These are phyloP conservation scores for Leccinum fibrillosum DNA, from an alignment of 768 basidiomycete genomes.

Conservation along the genomic window DNA sequence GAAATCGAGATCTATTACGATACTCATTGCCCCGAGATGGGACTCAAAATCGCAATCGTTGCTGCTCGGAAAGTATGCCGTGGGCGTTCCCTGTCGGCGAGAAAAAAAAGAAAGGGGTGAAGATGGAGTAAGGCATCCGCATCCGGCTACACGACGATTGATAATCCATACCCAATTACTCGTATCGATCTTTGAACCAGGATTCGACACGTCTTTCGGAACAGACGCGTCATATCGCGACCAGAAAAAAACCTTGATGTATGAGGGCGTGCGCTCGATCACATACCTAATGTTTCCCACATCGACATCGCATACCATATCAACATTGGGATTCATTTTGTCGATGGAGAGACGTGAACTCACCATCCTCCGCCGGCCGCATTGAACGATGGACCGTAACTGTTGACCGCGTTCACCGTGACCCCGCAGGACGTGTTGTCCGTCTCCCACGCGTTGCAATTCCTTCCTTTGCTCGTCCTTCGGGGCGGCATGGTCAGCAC, in stretches of 20 bases:
- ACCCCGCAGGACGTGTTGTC: constrained; percentile 34
- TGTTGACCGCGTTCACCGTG: constrained; percentile 16
- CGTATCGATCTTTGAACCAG: constrained; percentile 15
- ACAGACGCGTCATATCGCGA: constrained; percentile 27
- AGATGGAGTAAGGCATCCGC: background rate
- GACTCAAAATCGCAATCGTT: constrained; percentile 53
- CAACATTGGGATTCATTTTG: background rate
- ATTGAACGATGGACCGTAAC: constrained; percentile 37
- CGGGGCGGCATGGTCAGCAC: background rate
- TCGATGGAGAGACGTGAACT: background rate
- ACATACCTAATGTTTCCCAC: constrained; percentile 32
- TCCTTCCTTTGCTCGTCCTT: constrained; percentile 21
- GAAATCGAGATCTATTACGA: constrained; percentile 53
- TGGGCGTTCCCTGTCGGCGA: constrained; percentile 48
- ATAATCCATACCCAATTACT: constrained; percentile 22
- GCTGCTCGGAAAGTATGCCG: constrained; percentile 56
- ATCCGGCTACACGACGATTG: background rate
- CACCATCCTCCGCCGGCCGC: constrained; percentile 36
- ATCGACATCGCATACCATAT: background rate
- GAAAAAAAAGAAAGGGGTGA: background rate
- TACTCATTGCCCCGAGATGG: constrained; percentile 55
- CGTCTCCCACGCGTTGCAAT: constrained; percentile 32
- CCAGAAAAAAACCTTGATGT: constrained; percentile 42
- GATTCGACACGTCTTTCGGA: constrained; percentile 32
- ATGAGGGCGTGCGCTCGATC: constrained; percentile 29